Evolutionary conservation across 2,329 filamentous ascomycete genomes (phyloP).

Genomic region (Fusarium sp.): DNA sequence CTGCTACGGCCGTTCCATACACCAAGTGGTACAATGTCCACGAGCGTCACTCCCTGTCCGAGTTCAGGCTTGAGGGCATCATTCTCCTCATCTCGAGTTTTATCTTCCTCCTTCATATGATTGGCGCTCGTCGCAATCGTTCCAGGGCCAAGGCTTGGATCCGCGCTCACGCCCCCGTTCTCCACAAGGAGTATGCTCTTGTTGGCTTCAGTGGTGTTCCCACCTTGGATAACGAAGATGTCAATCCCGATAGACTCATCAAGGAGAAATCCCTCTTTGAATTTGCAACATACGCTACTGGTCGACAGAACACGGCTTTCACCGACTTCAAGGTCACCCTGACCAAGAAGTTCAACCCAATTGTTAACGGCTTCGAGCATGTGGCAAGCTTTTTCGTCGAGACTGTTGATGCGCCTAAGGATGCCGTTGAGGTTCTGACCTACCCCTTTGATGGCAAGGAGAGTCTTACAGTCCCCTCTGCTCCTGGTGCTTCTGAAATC

Average conservation of each 20-base stretch:
- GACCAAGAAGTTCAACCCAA: slow-evolving; percentile 87
- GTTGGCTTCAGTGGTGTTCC: slow-evolving; percentile 79
- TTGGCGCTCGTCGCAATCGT: slow-evolving; percentile 83
- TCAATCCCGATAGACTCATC: slow-evolving; percentile 61
- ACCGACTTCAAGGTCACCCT: slow-evolving; percentile 85
- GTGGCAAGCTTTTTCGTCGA: slow-evolving; percentile 82
- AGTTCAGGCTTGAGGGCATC: slow-evolving; percentile 88
- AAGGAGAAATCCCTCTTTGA: slow-evolving; percentile 90
- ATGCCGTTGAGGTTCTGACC: slow-evolving; percentile 78
- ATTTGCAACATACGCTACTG: slow-evolving; percentile 87
- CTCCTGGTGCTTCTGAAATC: slow-evolving; percentile 65
- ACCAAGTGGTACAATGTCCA: slow-evolving; percentile 98
- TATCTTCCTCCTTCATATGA: slow-evolving; percentile 80
- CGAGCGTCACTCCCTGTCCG: slow-evolving; percentile 83
- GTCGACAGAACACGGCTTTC: slow-evolving; percentile 92
- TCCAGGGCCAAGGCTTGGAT: slow-evolving; percentile 84
- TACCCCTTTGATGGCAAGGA: slow-evolving; percentile 96
- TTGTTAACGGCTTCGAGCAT: slow-evolving; percentile 68
- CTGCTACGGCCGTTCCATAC: slow-evolving; percentile 67
- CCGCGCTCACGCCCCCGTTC: slow-evolving; percentile 72
- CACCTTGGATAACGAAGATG: slow-evolving; percentile 53
- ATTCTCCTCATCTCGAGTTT: slow-evolving; percentile 79
- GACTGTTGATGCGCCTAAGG: slow-evolving; percentile 71
- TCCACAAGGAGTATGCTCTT: slow-evolving; percentile 84
- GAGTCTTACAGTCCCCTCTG: slow-evolving; percentile 74